Percentiles rank a stretch among this genome's conserved stretches.
Evolutionary conservation across 352 stramenopile genomes (phyloP).

Genomic region (Phytopythium aichiense): DNA sequence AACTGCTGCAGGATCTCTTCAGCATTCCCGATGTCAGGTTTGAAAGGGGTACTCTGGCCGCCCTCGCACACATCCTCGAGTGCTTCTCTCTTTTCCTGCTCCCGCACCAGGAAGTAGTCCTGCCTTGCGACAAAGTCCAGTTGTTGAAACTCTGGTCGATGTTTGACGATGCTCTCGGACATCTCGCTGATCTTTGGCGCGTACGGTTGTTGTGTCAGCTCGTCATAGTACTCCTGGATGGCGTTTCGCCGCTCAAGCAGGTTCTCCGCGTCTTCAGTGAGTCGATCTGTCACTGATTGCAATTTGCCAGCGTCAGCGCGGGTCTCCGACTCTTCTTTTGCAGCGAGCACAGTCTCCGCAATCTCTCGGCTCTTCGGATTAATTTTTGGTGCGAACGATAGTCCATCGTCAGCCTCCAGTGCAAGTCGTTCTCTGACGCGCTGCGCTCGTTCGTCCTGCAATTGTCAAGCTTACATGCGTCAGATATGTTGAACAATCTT

Average conservation of each 20-base stretch:
- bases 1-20: slow-evolving; percentile 61
- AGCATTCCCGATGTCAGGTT: slow-evolving; percentile 75
- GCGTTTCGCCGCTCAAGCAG: slow-evolving; percentile 40
- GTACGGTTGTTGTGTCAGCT: slow-evolving; percentile 55
- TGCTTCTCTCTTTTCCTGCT: slow-evolving; percentile 53
- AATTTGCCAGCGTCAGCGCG: not conserved
- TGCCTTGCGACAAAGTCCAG: slow-evolving; percentile 74
- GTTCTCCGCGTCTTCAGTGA: slow-evolving; percentile 46
- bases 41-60: slow-evolving; percentile 49
- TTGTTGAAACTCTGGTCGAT: slow-evolving; percentile 63
- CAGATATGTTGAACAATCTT: not conserved
- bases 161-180: slow-evolving; percentile 44
- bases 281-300: slow-evolving; percentile 44
- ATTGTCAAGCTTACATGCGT: not conserved
- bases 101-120: slow-evolving; percentile 58
- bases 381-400: slow-evolving; percentile 53
- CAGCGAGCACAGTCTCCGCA: slow-evolving; percentile 30
- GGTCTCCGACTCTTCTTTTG: slow-evolving; percentile 14
- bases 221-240: slow-evolving; percentile 70
- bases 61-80: slow-evolving; percentile 45
- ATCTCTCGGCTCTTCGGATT: slow-evolving; percentile 71
- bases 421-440: slow-evolving; percentile 46
- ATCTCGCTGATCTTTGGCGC: slow-evolving; percentile 54
- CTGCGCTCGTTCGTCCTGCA: slow-evolving; percentile 37
- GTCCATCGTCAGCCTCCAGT: slow-evolving; percentile 19